Base-by-base conservation (phyloP, 1,284 basidiomycete genomes). In the Schizophyllum commune region DNA sequence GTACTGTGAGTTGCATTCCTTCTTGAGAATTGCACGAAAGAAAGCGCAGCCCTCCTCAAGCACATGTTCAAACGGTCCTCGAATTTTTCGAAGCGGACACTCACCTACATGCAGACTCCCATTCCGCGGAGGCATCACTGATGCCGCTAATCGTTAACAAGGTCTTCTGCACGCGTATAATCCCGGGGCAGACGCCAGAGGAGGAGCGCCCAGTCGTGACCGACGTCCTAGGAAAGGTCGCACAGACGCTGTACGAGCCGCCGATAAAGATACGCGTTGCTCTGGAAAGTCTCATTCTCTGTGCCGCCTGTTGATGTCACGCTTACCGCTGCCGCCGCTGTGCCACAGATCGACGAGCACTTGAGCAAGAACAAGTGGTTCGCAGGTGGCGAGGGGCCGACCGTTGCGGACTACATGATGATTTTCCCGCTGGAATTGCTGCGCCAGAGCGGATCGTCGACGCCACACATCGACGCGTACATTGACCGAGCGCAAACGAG, bases 351-450 rank as follows among this genome's bases (percentile, higher is more conserved):
- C 54, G 77, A 80, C 59, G 61, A 60, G 1, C 74, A 75, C 57
- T 69, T 79, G 7, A 64, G 64, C 8, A 74, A 72, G 52, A 66
- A 66, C 33, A 59, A 65, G 32, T 79, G 72, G 72, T 75, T 80
- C 58, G 75, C 76, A 5, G 75, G 75, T 20, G 75, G 73, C 11
- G 60, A 66, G 7, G 60, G 69, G 22, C 75, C 73, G 1, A 79
- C 77, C 0, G 67, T 75, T 34, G 75, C 78, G 20, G 78, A 79
- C 64, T 79, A 72, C 63, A 69, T 74, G 68, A 76, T 79, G 76
- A 59, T 65, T 19, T 77, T 77, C 66, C 69, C 75, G 1, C 63
- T 75, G 22, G 77, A 78, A 51, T 58, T 57, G 7, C 57, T 63
- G 20, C 58, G 55, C 7, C n/a, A 55, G 5, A 51, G 55, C 53